Conservation (phyloP, 371 early-diverging fungal genomes). For the Lichtheimia ramosa region DNA sequence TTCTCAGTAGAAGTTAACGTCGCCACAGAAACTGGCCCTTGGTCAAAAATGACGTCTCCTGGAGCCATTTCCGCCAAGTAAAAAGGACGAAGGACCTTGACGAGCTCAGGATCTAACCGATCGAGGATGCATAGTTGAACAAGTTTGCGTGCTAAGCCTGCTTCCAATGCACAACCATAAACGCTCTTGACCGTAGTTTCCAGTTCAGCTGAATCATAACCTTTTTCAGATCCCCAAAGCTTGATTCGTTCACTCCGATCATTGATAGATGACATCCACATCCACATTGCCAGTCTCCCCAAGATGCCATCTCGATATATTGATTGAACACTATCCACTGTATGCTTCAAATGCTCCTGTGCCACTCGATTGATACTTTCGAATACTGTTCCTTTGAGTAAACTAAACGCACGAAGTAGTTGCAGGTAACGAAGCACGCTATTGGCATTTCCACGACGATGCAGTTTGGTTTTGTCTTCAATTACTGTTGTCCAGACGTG, state of each 20-base stretch:
- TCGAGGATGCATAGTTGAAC: slow-evolving; percentile 32
- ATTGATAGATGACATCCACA: slow-evolving; percentile 20
- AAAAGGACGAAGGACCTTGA: slow-evolving; percentile 20
- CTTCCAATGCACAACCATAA: slow-evolving; percentile 30
- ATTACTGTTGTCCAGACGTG: slow-evolving; percentile 8
- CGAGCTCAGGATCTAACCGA: slow-evolving; percentile 11
- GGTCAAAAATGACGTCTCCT: no score
- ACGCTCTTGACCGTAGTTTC: slow-evolving; percentile 15
- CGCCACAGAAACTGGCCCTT: no score
- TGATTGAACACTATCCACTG: slow-evolving; percentile 12
- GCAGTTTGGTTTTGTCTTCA: not conserved
- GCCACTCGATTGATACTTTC: slow-evolving; percentile 9
- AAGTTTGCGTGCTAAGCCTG: slow-evolving; percentile 32
- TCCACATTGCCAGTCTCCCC: slow-evolving; percentile 31
- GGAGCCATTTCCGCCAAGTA: slow-evolving; percentile 13
- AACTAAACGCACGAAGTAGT: slow-evolving; percentile 9
- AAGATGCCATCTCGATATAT: slow-evolving; percentile 17
- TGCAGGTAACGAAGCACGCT: slow-evolving; percentile 16
- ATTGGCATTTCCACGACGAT: not conserved
- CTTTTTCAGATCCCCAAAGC: slow-evolving; percentile 9
- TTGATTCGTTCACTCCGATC: slow-evolving; percentile 10
- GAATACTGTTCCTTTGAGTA: slow-evolving; percentile 1
- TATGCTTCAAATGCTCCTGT: not conserved
- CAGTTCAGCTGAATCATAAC: slow-evolving; percentile 22
- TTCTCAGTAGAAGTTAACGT: no score